Conservation (phyloP, 2,329 filamentous ascomycete genomes). For the Pezicula rhizophila region DNA sequence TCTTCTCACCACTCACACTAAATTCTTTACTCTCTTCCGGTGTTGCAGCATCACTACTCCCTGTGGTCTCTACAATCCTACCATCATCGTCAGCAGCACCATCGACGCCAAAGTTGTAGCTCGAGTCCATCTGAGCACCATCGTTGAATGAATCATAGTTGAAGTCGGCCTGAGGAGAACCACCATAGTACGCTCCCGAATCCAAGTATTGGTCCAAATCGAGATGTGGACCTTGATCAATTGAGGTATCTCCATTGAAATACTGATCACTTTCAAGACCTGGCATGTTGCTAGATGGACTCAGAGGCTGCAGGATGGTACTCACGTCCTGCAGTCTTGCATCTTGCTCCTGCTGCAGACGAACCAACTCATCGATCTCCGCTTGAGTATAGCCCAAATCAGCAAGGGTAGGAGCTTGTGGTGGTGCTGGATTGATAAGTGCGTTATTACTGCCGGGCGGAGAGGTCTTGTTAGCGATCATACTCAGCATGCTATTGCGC, state of each 20-base stretch:
- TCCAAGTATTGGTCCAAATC: slow-evolving; percentile 47
- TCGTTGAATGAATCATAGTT: slow-evolving; percentile 2
- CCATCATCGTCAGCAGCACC: slow-evolving; percentile 12
- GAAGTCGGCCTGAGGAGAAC: slow-evolving; percentile 15
- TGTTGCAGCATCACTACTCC: slow-evolving; percentile 16
- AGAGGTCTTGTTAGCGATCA: slow-evolving; percentile 42
- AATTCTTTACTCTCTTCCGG: slow-evolving; percentile 15
- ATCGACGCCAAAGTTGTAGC: slow-evolving; percentile 25
- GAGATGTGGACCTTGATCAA: slow-evolving; percentile 32
- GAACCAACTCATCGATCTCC: slow-evolving; percentile 73
- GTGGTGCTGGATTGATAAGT: slow-evolving; percentile 26
- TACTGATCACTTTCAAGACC: slow-evolving; percentile 46
- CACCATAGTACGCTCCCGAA: slow-evolving; percentile 32
- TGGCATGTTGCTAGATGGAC: slow-evolving; percentile 72
- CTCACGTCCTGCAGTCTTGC: slow-evolving; percentile 70
- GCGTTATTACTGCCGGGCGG: slow-evolving; percentile 22
- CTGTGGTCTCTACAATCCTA: slow-evolving; percentile 14
- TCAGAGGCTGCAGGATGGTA: slow-evolving; percentile 70
- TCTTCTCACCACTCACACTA: slow-evolving; percentile 1
- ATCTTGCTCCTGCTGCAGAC: slow-evolving; percentile 73
- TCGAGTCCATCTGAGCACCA: slow-evolving; percentile 6
- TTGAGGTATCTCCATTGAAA: slow-evolving; percentile 24
- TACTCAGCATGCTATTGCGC: slow-evolving; percentile 50
- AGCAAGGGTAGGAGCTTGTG: slow-evolving; percentile 45
- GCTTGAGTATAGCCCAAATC: slow-evolving; percentile 63